Evolutionary conservation across 2,329 filamentous ascomycete species (phyloP), one percentile per base, ranked within the genome.

Genomic region (Fusarium chlamydosporum): DNA sequence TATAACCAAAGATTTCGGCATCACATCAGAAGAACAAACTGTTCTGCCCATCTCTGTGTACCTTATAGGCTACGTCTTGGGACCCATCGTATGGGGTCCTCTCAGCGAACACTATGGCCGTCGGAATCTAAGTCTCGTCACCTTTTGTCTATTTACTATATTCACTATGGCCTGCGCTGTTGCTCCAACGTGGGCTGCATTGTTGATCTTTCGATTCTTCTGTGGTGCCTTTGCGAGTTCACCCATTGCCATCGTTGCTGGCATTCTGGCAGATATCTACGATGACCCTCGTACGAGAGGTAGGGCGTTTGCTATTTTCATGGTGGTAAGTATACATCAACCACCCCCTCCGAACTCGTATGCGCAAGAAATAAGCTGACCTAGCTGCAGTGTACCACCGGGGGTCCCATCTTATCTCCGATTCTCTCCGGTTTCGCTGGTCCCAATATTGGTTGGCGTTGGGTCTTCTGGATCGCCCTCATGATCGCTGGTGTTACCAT

Each of bases 391-490:
- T 83, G 84, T 15, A 92, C 90, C 5, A 84, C 87, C 1, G 87
- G 87, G 43, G 91, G 91, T 0, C 90, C 89, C 1, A 82, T 92
- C n/a, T 77, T 89, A 4, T 87, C 88, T 1, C 90, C 90, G 4
- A 86, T 90, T 16, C 83, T 90, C 23, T 88, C 87, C 1, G 90
- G 89, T 11, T 92, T 85, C 77, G 84, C 87, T 38, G 82, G 86
- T 1, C 75, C 82, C 2, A 83, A 82, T 2, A 83, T 91, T 27
- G 86, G 85, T 27, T 92, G 90, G 91, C 84, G 88, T 41, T 92
- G 90, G 91, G 79, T 85, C 2, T 92, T 92, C 73, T 92, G 90
- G 86, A 84, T 93, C 26, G 89, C 82, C 15, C 81, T 92, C 16
- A 91, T 94, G 18, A 82, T 92, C 56, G 91, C 91, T 3, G 90